Percentiles rank a stretch among this genome's conserved stretches.
phyloP scores from a whole-genome alignment of 768 basidiomycete genomes.

The Suillus luteus region DNA sequence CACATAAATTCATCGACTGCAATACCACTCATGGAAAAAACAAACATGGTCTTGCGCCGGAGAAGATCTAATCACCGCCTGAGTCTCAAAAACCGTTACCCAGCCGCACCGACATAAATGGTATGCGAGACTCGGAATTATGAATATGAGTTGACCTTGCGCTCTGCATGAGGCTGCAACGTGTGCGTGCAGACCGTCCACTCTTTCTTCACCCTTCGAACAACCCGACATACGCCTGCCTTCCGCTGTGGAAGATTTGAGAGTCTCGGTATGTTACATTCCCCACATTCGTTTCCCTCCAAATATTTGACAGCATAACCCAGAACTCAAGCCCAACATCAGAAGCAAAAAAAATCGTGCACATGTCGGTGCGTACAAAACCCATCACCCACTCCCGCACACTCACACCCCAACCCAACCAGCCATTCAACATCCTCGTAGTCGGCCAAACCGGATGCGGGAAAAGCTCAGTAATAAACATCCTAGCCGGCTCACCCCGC shows the following conservation, averaged over 20 bases:
- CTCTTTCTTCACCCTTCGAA: background rate
- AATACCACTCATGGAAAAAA: background rate
- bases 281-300: background rate
- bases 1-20: background rate
- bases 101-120: background rate
- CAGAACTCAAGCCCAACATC: background rate
- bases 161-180: slow-evolving; percentile 5
- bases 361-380: background rate
- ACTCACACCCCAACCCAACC: no score
- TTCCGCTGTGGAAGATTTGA: no score
- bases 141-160: background rate
- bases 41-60: background rate
- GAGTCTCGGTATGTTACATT: background rate
- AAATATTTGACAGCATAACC: background rate
- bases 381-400: background rate
- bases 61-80: background rate
- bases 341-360: background rate
- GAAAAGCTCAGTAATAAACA: slow-evolving; percentile 34
- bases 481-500: slow-evolving; percentile 26
- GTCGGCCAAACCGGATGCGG: slow-evolving; percentile 33
- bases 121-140: background rate
- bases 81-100: background rate
- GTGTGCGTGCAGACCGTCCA: background rate
- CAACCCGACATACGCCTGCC: no score
- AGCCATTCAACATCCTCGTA: slow-evolving; percentile 21